Percentiles rank a stretch among this genome's conserved stretches.
Evolutionary conservation across 192 early-diverging fungal species (phyloP).

Genomic region (Backusella parvicylindrica): DNA sequence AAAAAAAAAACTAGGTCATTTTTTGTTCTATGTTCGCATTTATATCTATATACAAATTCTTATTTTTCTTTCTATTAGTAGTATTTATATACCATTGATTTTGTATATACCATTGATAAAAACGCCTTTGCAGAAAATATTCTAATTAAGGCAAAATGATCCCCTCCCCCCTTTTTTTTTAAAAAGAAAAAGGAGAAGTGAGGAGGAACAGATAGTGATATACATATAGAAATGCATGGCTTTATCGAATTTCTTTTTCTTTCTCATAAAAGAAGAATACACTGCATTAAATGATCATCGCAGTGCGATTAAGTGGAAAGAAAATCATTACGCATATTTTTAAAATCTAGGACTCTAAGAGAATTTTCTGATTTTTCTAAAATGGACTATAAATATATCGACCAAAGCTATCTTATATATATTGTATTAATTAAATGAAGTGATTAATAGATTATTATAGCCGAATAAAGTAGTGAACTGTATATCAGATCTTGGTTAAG

Average conservation of each 20-base stretch:
- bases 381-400: neutral
- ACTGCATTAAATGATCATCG: neutral
- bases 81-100: too few relatives aligned
- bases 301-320: neutral
- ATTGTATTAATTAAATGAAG: too few relatives aligned
- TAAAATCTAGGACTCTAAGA: neutral
- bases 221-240: neutral
- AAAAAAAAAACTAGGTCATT: too few relatives aligned
- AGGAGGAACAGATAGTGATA: neutral
- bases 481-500: too few relatives aligned
- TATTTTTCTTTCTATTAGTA: neutral
- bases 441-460: too few relatives aligned
- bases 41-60: neutral
- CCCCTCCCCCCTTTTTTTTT: neutral
- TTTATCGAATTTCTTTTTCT: neutral
- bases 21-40: too few relatives aligned
- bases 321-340: neutral
- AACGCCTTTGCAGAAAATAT: neutral
- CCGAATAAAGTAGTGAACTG: too few relatives aligned
- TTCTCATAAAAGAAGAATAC: neutral
- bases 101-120: too few relatives aligned
- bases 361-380: neutral
- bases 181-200: neutral
- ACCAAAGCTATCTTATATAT: too few relatives aligned
- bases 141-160: neutral